Conservation (phyloP, 306 rosid species). For the Quercus aquifolioides region DNA sequence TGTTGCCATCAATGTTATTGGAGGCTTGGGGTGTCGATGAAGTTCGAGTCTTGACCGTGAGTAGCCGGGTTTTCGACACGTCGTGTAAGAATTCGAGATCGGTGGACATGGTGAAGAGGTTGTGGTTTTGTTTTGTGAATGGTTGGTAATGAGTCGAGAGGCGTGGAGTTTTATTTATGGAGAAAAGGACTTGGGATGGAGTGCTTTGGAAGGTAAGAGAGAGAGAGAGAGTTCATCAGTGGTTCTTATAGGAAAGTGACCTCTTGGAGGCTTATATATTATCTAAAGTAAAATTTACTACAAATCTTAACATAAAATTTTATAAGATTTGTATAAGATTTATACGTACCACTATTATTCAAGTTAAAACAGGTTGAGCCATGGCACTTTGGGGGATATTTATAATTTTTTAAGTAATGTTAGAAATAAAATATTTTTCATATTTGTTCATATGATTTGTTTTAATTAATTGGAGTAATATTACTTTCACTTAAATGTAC, state of each 20-base stretch:
- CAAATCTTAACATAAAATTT: too few relatives aligned
- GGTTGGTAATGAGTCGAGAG: neutral
- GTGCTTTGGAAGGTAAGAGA: slow-evolving; percentile 35
- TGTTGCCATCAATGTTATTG: neutral
- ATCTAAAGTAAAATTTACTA: too few relatives aligned
- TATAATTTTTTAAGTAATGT: neutral
- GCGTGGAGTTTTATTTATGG: neutral
- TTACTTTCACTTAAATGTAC: too few relatives aligned
- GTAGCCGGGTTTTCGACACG: slow-evolving; percentile 23
- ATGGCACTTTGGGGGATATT: neutral
- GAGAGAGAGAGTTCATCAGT: slow-evolving; percentile 12
- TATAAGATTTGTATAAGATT: too few relatives aligned
- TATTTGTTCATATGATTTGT: too few relatives aligned
- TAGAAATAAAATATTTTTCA: too few relatives aligned
- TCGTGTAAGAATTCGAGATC: slow-evolving; percentile 46
- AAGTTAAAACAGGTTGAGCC: neutral
- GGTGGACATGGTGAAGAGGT: slow-evolving; percentile 33
- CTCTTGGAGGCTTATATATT: neutral
- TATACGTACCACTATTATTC: too few relatives aligned
- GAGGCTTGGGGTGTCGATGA: neutral
- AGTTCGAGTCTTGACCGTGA: slow-evolving; percentile 20
- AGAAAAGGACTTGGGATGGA: slow-evolving; percentile 26
- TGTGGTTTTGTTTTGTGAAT: neutral
- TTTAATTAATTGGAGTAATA: too few relatives aligned
- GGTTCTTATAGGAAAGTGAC: slow-evolving; percentile 22